Conservation (phyloP, 441 rosid species). For the Bruguiera hainesii region DNA sequence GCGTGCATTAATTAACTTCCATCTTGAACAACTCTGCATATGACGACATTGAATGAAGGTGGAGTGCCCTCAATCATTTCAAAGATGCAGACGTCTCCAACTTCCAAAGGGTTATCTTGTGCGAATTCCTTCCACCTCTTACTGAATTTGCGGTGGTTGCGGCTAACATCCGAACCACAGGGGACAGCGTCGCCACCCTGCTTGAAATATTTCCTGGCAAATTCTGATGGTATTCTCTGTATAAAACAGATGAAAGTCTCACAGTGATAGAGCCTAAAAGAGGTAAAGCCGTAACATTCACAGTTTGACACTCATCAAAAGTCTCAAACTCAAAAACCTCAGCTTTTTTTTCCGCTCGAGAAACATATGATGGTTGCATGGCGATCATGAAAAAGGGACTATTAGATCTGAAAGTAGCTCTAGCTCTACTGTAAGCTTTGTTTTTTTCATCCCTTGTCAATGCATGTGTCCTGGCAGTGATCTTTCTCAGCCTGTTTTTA, state of each 20-base stretch:
- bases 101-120: conserved; percentile 16
- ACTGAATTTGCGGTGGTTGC: not conserved
- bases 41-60: conserved; percentile 12
- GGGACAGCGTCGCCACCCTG: not conserved
- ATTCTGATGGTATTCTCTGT: conserved; percentile 11
- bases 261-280: not conserved
- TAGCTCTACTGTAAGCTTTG: conserved; percentile 17
- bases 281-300: not conserved
- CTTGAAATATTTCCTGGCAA: conserved; percentile 15
- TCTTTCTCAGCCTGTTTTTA: too few species aligned
- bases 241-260: not conserved
- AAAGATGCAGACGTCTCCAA: conserved; percentile 27
- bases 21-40: not conserved
- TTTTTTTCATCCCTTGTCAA: conserved; percentile 5
- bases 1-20: too few species aligned
- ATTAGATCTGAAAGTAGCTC: conserved; percentile 11
- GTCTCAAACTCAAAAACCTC: too few species aligned
- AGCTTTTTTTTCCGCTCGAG: not conserved
- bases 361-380: conserved; percentile 23
- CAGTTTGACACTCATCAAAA: conserved; percentile 20
- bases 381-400: conserved; percentile 20
- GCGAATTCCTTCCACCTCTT: conserved; percentile 23
- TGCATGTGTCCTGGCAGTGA: not conserved
- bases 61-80: conserved; percentile 13
- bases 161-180: not conserved